A percentile compares a stretch with the other conserved stretches of the same genome.
phyloP scores from a whole-genome alignment of 176 grass and related monocot genomes.

The Phoenix roebelenii region DNA sequence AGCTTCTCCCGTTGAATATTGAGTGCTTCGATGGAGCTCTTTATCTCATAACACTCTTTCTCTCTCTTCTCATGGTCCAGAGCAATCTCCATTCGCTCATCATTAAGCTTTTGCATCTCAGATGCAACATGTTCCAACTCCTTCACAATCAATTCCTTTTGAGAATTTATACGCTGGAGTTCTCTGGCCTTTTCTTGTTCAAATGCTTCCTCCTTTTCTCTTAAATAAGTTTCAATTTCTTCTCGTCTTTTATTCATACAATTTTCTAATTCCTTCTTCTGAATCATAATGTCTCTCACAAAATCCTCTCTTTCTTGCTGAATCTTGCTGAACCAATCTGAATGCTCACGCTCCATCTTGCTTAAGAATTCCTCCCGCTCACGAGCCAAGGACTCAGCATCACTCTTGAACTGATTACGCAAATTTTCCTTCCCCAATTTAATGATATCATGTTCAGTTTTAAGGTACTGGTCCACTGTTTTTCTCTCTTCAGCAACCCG shows the following conservation, averaged over 20 bases:
- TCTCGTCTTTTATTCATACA: conserved; percentile 53
- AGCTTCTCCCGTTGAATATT: conserved; percentile 78
- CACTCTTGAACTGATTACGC: conserved; percentile 49
- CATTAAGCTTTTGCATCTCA: conserved; percentile 79
- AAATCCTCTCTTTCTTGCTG: conserved; percentile 75
- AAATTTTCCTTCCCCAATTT: conserved; percentile 75
- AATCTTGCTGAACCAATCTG: conserved; percentile 54
- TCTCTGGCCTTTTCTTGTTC: conserved; percentile 59
- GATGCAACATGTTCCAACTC: conserved; percentile 45
- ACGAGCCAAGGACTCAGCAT: conserved; percentile 50
- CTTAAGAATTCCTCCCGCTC: conserved; percentile 76
- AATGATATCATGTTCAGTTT: conserved; percentile 54
- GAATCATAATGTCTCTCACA: conserved; percentile 58
- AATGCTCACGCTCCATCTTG: conserved; percentile 66
- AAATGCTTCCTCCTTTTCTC: conserved; percentile 64
- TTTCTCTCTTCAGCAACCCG: conserved; percentile 60
- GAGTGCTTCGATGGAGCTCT: conserved; percentile 47
- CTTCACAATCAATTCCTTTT: conserved; percentile 52
- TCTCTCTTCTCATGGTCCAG: conserved; percentile 61
- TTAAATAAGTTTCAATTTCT: conserved; percentile 61
- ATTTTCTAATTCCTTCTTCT: conserved; percentile 60
- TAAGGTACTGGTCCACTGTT: conserved; percentile 42
- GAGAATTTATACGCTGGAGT: conserved; percentile 50
- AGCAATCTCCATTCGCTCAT: conserved; percentile 67
- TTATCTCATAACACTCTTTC: conserved; percentile 61